A percentile compares a stretch with the other conserved stretches of the same genome.
phyloP scores from a whole-genome alignment of 2,329 filamentous ascomycete genomes.

The Septoria linicola region DNA sequence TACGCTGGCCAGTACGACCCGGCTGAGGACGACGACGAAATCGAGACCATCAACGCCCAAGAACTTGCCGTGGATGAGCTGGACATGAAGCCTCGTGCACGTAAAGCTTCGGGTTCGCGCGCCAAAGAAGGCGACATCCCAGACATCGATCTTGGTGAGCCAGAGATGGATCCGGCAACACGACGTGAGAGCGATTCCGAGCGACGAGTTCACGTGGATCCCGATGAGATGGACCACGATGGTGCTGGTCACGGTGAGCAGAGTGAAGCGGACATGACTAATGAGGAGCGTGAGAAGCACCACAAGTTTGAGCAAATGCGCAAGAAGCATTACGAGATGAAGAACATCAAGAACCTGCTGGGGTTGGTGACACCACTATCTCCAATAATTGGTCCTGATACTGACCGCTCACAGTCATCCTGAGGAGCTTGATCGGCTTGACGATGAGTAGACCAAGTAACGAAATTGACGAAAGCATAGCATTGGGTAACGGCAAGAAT shows the following conservation, averaged over 20 bases:
- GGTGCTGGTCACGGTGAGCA: constrained; percentile 59
- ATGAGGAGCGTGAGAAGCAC: constrained; percentile 87
- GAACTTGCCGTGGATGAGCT: constrained; percentile 69
- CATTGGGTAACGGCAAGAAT: neutral
- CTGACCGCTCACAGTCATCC: constrained; percentile 39
- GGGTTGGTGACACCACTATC: constrained; percentile 54
- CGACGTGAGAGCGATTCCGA: constrained; percentile 49
- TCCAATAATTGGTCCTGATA: constrained; percentile 7
- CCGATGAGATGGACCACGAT: constrained; percentile 41
- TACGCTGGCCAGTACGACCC: constrained; percentile 93
- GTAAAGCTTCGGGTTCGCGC: constrained; percentile 28
- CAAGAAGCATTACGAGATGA: constrained; percentile 99
- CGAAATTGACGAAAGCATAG: constrained; percentile 8
- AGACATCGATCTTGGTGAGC: constrained; percentile 85
- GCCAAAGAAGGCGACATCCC: constrained; percentile 76
- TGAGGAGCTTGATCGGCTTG: constrained; percentile 42
- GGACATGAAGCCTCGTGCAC: constrained; percentile 51
- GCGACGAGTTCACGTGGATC: constrained; percentile 80
- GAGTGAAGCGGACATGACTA: constrained; percentile 53
- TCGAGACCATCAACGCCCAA: constrained; percentile 64
- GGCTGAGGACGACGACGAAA: constrained; percentile 79
- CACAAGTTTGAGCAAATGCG: constrained; percentile 84
- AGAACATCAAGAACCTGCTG: constrained; percentile 81
- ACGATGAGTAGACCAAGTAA: constrained; percentile 41
- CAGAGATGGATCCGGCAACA: constrained; percentile 58